Base-by-base conservation (phyloP, 805 yeast species). In the Jamesozyma piceae region DNA sequence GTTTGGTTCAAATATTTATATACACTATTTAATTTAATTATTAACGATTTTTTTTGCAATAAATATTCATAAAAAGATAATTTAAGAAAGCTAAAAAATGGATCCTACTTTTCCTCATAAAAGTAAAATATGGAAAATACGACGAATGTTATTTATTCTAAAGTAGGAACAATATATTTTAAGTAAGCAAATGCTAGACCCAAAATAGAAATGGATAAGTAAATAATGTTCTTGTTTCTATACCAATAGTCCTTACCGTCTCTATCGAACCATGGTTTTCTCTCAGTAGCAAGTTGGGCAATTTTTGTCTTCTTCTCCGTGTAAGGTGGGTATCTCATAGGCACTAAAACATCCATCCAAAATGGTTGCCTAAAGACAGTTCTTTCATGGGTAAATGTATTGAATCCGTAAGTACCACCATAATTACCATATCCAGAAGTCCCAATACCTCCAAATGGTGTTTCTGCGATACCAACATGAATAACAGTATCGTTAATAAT, bases 371-470 rank as follows among this genome's bases (percentile, higher is more conserved):
- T 73, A 49, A 84, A 57, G 2, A 79, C 67, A 0, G 88, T 74
- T 53, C 95, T 73, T 56, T 75, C 75, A 60, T 85, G 95, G 2
- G 87, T 74, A 56, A 89, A 89, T n/a, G 82, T 69, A 36, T 78
- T 75, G 48, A 78, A 72, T 8, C 88, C 81, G 57, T 65, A 70
- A 47, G 63, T 64, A 3, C 96, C 95, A 57, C 88, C 96, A 63
- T 87, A 88, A 28, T 72, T 65, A 10, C 97, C 97, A 44, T 68
- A 66, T 1, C 97, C 97, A 0, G 95, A 85, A 14, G 58, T 58
- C 13, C 97, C 96, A 43, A 89, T 66, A 20, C 97, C 97, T 28
- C 97, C 97, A 63, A 89, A 90, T 21, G 97, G 97, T 3, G 85
- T 75, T 38, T 71, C 70, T 5, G 69, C 45, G 41, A 82, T 69